Evolutionary conservation across 306 rosid species (phyloP), one percentile per base, ranked within the genome.

Genomic region (Amphicarpaea edgeworthii): DNA sequence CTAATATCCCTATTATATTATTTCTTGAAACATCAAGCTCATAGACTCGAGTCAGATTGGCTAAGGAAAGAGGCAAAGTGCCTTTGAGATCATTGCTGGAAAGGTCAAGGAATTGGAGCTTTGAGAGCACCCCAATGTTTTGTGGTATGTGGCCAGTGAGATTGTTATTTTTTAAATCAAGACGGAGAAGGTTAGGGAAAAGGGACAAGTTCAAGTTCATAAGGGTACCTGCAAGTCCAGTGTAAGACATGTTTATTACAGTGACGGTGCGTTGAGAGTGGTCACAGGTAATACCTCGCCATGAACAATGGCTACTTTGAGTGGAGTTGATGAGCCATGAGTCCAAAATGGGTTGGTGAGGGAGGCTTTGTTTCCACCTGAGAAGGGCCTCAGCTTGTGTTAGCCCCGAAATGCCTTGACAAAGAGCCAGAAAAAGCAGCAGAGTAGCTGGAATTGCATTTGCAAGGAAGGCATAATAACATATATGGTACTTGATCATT

Each of bases 11-110:
- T 0, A 80, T 37, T 12, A 89, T 73, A 12, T 73, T 12, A 80
- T 89, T 89, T 43, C 88, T 75, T 0, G 93, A 89, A 8, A 83
- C 70, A 66, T 87, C 93, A 30, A 89, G 91, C 77, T 87, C 91
- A 19, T 24, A 61, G 45, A 86, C 86, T 12, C 73, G 75, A 12
- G 90, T 89, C 53, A 89, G 79, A 51, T 89, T 86, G 11, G 93
- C 71, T 0, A 86, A 66, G 45, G 93, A 89, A 65, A 86, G 84
- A 72, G 93, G 93, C 2, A 89, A 24, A 4, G 86, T 70, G 11
- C 86, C 85, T 45, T 77, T 83, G 51, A 89, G 65, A 12, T 37
- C 34, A 45, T 87, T 89, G 0, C 78, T 74, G 32, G 91, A 87
- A 32, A 90, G 90, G 24, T 90, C 92, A 50, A 90, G 92, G 14